Conservation (phyloP, 2,329 filamentous ascomycete species). For the Stachybotrys echinatus region DNA sequence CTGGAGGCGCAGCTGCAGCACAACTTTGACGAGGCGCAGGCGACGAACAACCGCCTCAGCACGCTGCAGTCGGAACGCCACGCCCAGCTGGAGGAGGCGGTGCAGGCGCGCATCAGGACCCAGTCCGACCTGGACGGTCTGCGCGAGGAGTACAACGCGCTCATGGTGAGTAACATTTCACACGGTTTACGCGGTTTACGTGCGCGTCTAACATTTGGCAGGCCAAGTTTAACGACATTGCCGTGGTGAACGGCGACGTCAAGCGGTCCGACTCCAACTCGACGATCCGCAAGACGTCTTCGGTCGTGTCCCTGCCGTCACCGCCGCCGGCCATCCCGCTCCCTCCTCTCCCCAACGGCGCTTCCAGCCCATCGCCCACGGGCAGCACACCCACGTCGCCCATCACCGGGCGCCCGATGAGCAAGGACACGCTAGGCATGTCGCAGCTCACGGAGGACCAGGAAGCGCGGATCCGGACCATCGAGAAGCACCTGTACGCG, state of each 20-base stretch:
- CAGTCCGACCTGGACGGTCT: slow-evolving; percentile 65
- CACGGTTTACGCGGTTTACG: too few relatives aligned
- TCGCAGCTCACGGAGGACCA: slow-evolving; percentile 89
- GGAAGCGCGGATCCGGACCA: slow-evolving; percentile 87
- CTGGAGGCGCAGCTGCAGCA: slow-evolving; percentile 93
- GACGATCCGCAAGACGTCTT: slow-evolving; percentile 78
- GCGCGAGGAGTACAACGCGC: slow-evolving; percentile 63
- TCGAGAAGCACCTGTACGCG: slow-evolving; percentile 93
- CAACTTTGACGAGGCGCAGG: slow-evolving; percentile 91
- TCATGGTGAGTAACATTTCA: slow-evolving; percentile 62
- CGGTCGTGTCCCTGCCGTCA: slow-evolving; percentile 79
- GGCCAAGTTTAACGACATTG: slow-evolving; percentile 55
- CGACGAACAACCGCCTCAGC: slow-evolving; percentile 79
- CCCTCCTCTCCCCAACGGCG: slow-evolving; percentile 71
- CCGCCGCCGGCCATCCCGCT: slow-evolving; percentile 95
- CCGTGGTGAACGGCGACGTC: slow-evolving; percentile 32
- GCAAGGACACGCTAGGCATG: slow-evolving; percentile 65
- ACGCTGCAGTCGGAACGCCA: slow-evolving; percentile 71
- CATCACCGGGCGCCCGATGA: slow-evolving; percentile 63
- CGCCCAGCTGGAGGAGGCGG: slow-evolving; percentile 73
- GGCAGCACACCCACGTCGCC: slow-evolving; percentile 42
- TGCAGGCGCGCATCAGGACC: slow-evolving; percentile 54
- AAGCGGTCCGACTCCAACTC: slow-evolving; percentile 60
- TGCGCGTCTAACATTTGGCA: slow-evolving; percentile 28
- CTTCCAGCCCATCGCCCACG: slow-evolving; percentile 41